Base-by-base conservation (phyloP, 2,329 filamentous ascomycete species). In the Talaromyces amestolkiae region DNA sequence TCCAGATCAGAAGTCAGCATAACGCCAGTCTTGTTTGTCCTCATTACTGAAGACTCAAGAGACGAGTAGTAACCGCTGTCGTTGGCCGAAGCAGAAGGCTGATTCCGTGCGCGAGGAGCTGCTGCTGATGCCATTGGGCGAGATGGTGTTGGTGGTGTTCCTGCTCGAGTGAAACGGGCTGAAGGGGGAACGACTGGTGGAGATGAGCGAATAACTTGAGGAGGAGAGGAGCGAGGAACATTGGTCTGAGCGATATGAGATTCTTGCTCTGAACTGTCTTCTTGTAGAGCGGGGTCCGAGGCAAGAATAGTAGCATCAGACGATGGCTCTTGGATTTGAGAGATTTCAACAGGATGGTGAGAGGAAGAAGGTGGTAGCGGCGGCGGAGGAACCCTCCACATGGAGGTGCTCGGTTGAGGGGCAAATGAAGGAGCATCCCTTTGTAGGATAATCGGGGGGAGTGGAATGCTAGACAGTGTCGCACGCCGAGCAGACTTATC, bases 11-110 rank as follows among this genome's bases (percentile, higher is more conserved):
- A 94, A 3, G 89, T 92, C 51, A 92, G 83, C 19, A 91, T 83
- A 65, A 87, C 83, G 17, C 81, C 81, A 67, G 86, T 83, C 69
- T 87, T 85, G 68, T 89, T 87, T 58, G 90, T 88, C 66, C 94
- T 87, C 75, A 92, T 86, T 15, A 86, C 92, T 0, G 95, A 98
- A 2, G 95, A 98, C 71, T 97, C 93, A 19, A 98, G 85, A 0
- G 93, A 97, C 1, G 95, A 98, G 75, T 96, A 97, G 78, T 98
- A 99, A 47, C 95, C 95, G 75, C 94, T 98, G 78, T 99, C 95
- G 73, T 91, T 92, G 82, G 96, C 89, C 13, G 90, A 89, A 35
- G 86, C 86, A 53, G 64, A 63, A 76, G 92, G 94, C 70, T 91
- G 89, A 79, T 91, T 92, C 70, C 89, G 88, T 45, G 88, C 86